Percentiles rank a stretch among this genome's conserved stretches.
Evolutionary conservation across 495 filamentous ascomycete species (phyloP).

Genomic region (Niebla homalea): DNA sequence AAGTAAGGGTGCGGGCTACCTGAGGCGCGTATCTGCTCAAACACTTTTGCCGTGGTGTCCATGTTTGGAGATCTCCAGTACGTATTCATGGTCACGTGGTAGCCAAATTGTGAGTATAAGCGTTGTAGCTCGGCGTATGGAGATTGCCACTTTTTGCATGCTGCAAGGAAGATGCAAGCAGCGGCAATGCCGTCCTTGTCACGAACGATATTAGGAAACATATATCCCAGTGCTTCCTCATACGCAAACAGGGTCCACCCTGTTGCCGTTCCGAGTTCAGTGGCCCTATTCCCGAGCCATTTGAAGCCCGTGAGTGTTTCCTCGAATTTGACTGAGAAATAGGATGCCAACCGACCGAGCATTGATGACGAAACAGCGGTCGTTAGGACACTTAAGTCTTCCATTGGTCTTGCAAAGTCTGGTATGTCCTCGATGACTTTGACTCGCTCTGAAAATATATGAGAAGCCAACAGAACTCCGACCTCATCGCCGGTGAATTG

Average conservation of each 20-base stretch:
- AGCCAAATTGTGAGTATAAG: conserved; percentile 48
- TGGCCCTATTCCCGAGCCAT: conserved; percentile 49
- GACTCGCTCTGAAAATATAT: conserved; percentile 37
- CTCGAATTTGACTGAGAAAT: conserved; percentile 42
- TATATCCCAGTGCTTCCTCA: conserved; percentile 65
- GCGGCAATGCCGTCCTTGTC: conserved; percentile 64
- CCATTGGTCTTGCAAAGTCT: conserved; percentile 1
- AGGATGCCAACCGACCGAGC: conserved; percentile 44
- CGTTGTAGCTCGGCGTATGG: conserved; percentile 46
- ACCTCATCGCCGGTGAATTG: conserved; percentile 59
- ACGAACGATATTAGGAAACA: conserved; percentile 50
- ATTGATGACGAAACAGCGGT: conserved; percentile 56
- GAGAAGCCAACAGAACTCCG: conserved; percentile 46
- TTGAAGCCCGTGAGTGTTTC: conserved; percentile 68
- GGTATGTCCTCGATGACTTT: not conserved
- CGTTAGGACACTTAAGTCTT: conserved; percentile 40
- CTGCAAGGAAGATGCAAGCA: conserved; percentile 49
- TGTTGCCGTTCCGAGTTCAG: too few species aligned
- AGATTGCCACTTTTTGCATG: conserved; percentile 45
- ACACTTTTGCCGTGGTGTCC: conserved; percentile 37
- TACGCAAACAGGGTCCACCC: conserved; percentile 49
- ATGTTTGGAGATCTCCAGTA: conserved; percentile 52
- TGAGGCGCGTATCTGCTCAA: conserved; percentile 39
- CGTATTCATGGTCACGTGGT: conserved; percentile 53
- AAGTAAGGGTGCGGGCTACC: conserved; percentile 28